Conservation (phyloP, 202 grass and related monocot genomes). For the Panicum hallii region DNA sequence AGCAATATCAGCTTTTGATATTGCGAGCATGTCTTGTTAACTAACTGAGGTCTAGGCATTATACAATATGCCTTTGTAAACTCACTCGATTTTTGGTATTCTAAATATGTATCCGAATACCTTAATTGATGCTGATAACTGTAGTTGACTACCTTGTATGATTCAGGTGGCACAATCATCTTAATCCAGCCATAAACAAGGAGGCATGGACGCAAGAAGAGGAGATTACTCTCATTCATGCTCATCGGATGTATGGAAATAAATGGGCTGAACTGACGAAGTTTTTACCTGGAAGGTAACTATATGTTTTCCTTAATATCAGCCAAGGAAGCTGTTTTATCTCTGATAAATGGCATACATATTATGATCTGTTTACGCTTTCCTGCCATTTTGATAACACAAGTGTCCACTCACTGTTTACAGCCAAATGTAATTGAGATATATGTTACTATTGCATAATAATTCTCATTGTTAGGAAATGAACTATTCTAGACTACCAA, state of each 20-base stretch:
- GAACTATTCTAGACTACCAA: conserved; percentile 29
- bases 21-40: neutral
- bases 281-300: conserved; percentile 93
- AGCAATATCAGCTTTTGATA: neutral
- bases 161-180: conserved; percentile 98
- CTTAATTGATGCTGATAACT: conserved; percentile 22
- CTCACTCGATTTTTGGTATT: conserved; percentile 11
- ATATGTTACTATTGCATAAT: neutral
- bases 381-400: conserved; percentile 3
- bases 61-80: conserved; percentile 17
- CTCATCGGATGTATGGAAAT: conserved; percentile 91
- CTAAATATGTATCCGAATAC: neutral
- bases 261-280: conserved; percentile 99
- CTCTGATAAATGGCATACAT: conserved; percentile 3
- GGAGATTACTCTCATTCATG: conserved; percentile 91
- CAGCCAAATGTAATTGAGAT: conserved; percentile 5
- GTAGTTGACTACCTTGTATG: conserved; percentile 40
- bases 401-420: neutral
- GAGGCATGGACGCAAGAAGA: conserved; percentile 98
- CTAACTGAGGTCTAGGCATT: neutral
- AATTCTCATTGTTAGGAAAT: neutral
- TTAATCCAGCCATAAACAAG: conserved; percentile 97
- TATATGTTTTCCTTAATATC: conserved; percentile 4
- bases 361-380: conserved; percentile 32
- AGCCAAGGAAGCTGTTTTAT: conserved; percentile 12